phyloP scores from a whole-genome alignment of 257 asterid genomes.

The Haberlea rhodopensis region DNA sequence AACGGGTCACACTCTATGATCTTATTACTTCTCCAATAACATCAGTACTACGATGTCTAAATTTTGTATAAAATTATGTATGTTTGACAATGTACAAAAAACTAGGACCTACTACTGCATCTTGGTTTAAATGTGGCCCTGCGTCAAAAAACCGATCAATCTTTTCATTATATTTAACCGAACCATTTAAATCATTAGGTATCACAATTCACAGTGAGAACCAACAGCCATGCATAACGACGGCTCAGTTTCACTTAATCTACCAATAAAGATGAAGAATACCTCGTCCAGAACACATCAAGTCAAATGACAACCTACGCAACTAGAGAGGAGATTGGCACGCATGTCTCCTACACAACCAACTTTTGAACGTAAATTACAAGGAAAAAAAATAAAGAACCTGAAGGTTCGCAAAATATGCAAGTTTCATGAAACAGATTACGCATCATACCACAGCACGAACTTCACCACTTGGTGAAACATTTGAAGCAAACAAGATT shows the following conservation, averaged over 20 bases:
- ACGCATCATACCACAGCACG: constrained; percentile 27
- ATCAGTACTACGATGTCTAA: too few relatives aligned
- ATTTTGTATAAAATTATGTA: too few relatives aligned
- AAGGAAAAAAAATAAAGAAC: constrained; percentile 24
- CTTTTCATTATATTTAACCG: too few relatives aligned
- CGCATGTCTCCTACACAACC: constrained; percentile 24
- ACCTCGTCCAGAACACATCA: constrained; percentile 29
- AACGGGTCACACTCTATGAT: too few relatives aligned
- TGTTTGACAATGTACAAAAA: too few relatives aligned
- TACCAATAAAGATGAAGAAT: constrained; percentile 17
- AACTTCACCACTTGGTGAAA: constrained; percentile 26
- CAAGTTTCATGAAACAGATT: constrained; percentile 30
- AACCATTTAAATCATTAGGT: background rate
- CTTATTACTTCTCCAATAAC: too few relatives aligned
- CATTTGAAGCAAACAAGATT: constrained; percentile 13
- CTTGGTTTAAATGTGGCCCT: background rate
- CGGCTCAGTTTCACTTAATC: background rate
- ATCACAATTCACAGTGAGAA: background rate
- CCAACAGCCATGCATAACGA: background rate
- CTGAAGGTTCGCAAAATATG: constrained; percentile 34
- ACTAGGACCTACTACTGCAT: background rate
- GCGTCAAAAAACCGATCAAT: too few relatives aligned
- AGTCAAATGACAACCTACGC: constrained; percentile 36
- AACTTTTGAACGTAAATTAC: constrained; percentile 24
- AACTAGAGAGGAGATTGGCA: constrained; percentile 33